Conservation (phyloP, 345 rosid species). For the Populus tremula region DNA sequence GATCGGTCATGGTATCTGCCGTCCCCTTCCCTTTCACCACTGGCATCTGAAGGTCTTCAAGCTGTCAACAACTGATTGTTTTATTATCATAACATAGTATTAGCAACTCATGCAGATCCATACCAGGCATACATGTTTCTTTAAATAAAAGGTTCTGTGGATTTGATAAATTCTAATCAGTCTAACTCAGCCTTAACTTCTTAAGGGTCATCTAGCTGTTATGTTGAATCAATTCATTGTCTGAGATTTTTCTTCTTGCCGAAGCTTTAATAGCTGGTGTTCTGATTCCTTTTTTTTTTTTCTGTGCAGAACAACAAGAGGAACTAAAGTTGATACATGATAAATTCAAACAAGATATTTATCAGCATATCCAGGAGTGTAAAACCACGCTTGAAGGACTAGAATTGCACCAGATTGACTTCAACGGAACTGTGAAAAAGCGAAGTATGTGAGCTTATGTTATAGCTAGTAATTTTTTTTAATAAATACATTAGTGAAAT, state of each 20-base stretch:
- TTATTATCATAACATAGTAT: neutral
- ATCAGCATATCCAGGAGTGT: constrained; percentile 59
- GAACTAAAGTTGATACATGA: constrained; percentile 60
- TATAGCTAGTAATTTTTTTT: constrained; percentile 5
- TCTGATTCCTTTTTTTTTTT: neutral
- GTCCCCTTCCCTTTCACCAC: too few relatives aligned
- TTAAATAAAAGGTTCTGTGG: neutral
- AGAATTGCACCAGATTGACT: constrained; percentile 56
- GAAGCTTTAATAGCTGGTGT: neutral
- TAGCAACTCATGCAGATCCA: neutral
- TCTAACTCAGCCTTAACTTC: neutral
- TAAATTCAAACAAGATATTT: constrained; percentile 61
- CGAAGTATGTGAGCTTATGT: constrained; percentile 58
- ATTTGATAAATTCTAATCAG: neutral
- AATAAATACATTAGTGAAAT: neutral
- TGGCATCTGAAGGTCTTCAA: too few relatives aligned
- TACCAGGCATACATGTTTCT: neutral
- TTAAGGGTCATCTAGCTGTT: neutral
- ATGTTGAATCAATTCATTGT: neutral
- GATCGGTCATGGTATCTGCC: too few relatives aligned
- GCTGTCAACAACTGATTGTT: neutral
- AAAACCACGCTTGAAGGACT: constrained; percentile 54
- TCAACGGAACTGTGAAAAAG: constrained; percentile 63
- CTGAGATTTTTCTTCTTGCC: neutral
- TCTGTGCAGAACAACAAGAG: constrained; percentile 64